Evolutionary conservation across 2,329 filamentous ascomycete genomes (phyloP).

Genomic region (Mycosphaerelloides madeirae): DNA sequence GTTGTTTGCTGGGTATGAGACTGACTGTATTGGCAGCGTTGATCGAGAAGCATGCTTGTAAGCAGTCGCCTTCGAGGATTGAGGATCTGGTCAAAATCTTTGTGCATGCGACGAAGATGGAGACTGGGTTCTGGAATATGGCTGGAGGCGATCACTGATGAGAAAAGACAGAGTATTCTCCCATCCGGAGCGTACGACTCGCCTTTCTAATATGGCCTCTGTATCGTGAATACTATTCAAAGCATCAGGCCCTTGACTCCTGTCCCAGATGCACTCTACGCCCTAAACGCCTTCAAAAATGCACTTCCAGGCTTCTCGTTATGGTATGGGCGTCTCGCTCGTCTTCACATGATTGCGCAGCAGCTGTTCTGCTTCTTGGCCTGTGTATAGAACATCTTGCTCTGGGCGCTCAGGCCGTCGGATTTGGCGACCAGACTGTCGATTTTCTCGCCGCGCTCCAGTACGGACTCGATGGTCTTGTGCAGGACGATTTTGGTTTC

Average conservation of each 20-base stretch:
- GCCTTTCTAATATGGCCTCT: neutral
- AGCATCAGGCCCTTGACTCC: no score
- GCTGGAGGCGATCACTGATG: conserved; percentile 25
- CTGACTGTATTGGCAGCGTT: conserved; percentile 48
- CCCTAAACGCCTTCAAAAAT: conserved; percentile 6
- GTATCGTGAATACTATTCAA: neutral
- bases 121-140: conserved; percentile 73
- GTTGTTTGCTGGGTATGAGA: neutral
- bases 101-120: conserved; percentile 78
- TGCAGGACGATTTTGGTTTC: conserved; percentile 97
- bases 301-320: neutral
- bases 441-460: conserved; percentile 96
- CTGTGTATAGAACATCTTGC: conserved; percentile 93
- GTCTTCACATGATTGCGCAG: conserved; percentile 53
- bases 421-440: conserved; percentile 91
- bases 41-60: conserved; percentile 68
- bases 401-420: conserved; percentile 81
- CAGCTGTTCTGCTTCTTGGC: conserved; percentile 61
- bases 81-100: conserved; percentile 83
- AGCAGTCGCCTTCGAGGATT: conserved; percentile 68
- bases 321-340: no score
- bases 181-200: neutral
- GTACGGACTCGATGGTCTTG: conserved; percentile 86
- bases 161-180: neutral
- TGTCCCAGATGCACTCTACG: neutral